Conservation (phyloP, 2,329 filamentous ascomycete genomes). For the Endothia cerciana region DNA sequence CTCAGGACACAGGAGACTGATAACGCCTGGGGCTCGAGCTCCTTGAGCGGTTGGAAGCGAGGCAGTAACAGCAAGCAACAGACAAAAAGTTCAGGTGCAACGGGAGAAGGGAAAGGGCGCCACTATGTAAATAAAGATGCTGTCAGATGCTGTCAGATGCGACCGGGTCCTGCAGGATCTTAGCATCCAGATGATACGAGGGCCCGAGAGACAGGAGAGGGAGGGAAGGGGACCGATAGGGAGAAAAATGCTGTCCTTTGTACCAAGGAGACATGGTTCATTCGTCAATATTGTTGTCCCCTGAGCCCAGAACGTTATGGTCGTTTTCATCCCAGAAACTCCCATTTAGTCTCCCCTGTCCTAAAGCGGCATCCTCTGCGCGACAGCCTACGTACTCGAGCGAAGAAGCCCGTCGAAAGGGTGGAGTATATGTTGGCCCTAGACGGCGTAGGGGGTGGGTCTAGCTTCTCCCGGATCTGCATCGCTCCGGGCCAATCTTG, state of each 20-base stretch:
- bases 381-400: not conserved
- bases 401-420: not conserved
- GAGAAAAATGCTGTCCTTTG: not conserved
- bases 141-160: not conserved
- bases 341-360: not conserved
- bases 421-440: not conserved
- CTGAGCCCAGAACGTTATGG: too few species aligned
- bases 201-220: not conserved
- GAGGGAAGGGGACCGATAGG: not conserved
- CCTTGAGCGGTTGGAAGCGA: too few species aligned
- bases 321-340: not conserved
- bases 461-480: constrained; percentile 10
- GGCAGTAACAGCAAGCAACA: too few species aligned
- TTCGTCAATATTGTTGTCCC: too few species aligned
- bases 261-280: too few species aligned
- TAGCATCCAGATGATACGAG: not conserved
- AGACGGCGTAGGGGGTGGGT: too few species aligned
- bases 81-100: too few species aligned
- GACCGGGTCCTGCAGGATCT: not conserved
- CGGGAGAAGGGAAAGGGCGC: not conserved
- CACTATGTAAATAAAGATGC: not conserved
- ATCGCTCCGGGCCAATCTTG: constrained; percentile 17
- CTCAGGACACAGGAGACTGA: not conserved
- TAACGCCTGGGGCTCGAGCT: too few species aligned
- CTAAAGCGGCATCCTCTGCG: constrained; percentile 1